Base-by-base conservation (phyloP, 306 rosid species). In the Quillaja saponaria region DNA sequence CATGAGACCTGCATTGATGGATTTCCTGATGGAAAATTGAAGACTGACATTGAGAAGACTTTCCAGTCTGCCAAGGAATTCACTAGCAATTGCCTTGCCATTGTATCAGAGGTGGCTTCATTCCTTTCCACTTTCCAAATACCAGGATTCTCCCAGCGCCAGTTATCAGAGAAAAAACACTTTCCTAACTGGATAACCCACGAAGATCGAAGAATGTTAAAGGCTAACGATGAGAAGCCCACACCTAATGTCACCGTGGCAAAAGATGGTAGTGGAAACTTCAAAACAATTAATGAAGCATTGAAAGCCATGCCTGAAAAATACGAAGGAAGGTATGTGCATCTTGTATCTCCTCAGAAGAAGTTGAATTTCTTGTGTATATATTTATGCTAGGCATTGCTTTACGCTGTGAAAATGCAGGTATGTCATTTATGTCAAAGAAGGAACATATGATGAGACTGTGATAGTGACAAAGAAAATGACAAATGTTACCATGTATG, bases 21-120 rank as follows among this genome's bases (percentile, higher is more conserved):
- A 15, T 86, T 89, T 34, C 82, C 87, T 0, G 82, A 78, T 3
- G 95, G 85, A 2, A 75, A 92, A 18, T 3, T 40, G 56, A 89
- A 83, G 84, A 42, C 8, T 0, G 79, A 80, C 2, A 70, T 87
- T 56, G 18, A 69, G 49, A 68, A 45, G 5, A 39, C 58, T 1
- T 66, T 89, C 45, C 9, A 62, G 34, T 71, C 66, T 37, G 58
- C 81, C 0, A 83, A 37, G 72, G 84, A 89, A 56, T 46, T 81
- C 34, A 63, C 91, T 0, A 92, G 99, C 84, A 92, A 92, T 48
- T 74, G 95, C 7, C 82, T 92, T 7, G 95, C 95, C 14, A 77
- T 92, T 58, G 53, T 89, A 1, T 34, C 82, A 1, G 71, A 84
- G 58, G 68, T 76, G 5, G 13, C 71, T 0, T 40, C 84, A 0